Percentiles rank a stretch among this genome's conserved stretches.
Evolutionary conservation across 1,139 yeast species (phyloP).

Genomic region (Kodamaea derodonti): DNA sequence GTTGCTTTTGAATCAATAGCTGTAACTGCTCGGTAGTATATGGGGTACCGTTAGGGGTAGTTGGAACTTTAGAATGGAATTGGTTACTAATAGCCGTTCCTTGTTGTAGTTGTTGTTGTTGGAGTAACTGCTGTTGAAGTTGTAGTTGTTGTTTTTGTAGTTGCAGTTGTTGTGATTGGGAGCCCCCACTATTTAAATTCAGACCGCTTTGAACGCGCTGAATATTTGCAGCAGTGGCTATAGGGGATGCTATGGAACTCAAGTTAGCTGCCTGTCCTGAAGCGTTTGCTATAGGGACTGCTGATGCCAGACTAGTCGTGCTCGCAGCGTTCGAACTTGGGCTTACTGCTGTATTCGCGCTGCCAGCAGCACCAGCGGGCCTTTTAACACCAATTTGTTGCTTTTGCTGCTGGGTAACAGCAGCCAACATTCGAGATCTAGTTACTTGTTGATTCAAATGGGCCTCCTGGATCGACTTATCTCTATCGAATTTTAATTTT

Average conservation of each 20-base stretch:
- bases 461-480: conserved; percentile 75
- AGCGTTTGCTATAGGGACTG: neutral
- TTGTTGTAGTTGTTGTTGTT: conserved; percentile 4
- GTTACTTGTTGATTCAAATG: conserved; percentile 53
- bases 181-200: neutral
- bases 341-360: neutral
- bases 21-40: conserved; percentile 55
- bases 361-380: neutral
- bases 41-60: conserved; percentile 51
- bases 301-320: neutral
- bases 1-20: conserved; percentile 49
- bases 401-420: conserved; percentile 34
- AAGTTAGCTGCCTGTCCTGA: too few relatives aligned
- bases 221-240: neutral
- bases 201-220: neutral
- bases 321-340: neutral
- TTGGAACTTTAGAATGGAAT: conserved; percentile 25
- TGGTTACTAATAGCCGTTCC: conserved; percentile 3
- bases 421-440: conserved; percentile 37
- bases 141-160: conserved; percentile 3
- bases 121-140: conserved; percentile 3
- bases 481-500: conserved; percentile 77
- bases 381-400: conserved; percentile 14
- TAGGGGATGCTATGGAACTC: too few relatives aligned
- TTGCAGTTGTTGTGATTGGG: conserved; percentile 1